Percentiles rank a stretch among this genome's conserved stretches.
Evolutionary conservation across 2,329 filamentous ascomycete genomes (phyloP).

Genomic region (Parafenestella ontariensis): DNA sequence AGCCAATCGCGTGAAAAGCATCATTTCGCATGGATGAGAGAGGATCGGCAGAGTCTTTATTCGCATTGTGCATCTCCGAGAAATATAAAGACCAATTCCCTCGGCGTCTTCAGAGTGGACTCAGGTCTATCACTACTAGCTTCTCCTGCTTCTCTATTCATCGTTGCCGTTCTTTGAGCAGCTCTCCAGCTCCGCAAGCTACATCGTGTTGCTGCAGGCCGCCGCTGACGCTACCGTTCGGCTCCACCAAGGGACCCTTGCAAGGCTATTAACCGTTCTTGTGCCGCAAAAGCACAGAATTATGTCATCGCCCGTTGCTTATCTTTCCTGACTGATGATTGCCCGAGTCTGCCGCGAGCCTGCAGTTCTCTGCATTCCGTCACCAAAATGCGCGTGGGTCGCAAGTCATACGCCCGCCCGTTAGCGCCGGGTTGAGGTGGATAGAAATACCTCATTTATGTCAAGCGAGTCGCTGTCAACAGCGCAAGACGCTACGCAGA

Average conservation of each 20-base stretch:
- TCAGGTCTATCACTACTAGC: background rate
- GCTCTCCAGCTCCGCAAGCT: slow-evolving; percentile 5
- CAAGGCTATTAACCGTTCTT: slow-evolving; percentile 12
- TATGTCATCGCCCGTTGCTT: slow-evolving; percentile 30
- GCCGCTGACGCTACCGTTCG: slow-evolving; percentile 26
- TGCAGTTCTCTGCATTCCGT: slow-evolving; percentile 1
- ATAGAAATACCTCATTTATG: slow-evolving; percentile 27
- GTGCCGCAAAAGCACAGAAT: slow-evolving; percentile 9
- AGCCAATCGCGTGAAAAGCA: slow-evolving; percentile 16
- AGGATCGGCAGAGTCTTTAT: background rate
- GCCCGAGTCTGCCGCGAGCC: slow-evolving; percentile 15
- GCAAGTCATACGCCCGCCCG: background rate
- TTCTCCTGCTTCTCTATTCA: background rate
- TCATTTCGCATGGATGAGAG: slow-evolving; percentile 1
- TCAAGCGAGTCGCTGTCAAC: slow-evolving; percentile 1
- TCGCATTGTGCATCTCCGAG: background rate
- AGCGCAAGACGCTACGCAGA: slow-evolving; percentile 12
- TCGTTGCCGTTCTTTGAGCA: background rate
- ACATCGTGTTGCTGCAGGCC: slow-evolving; percentile 15
- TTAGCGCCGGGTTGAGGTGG: background rate
- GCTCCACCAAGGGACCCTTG: slow-evolving; percentile 23
- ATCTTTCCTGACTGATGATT: slow-evolving; percentile 19
- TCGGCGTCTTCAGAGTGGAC: no score
- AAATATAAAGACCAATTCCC: background rate
- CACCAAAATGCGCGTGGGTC: slow-evolving; percentile 2